phyloP scores from a whole-genome alignment of 108 stramenopile genomes.

The Hondaea fermentalgiana region DNA sequence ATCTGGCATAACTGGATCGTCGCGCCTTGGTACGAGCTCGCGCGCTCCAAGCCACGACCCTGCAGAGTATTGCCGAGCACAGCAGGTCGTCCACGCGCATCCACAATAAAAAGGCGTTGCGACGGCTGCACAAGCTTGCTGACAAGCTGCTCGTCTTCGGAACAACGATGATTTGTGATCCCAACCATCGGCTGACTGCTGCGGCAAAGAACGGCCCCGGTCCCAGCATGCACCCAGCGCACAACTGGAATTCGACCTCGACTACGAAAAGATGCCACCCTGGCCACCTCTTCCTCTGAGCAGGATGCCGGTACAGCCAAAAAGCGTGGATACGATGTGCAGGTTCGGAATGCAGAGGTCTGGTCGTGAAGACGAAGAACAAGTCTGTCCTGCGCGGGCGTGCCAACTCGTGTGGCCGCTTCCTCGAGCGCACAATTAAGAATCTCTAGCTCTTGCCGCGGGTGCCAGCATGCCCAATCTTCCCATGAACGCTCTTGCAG shows the following conservation, averaged over 20 bases:
- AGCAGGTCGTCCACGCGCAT: neutral
- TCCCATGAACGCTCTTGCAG: neutral
- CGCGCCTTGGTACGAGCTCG: neutral
- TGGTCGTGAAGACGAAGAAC: neutral
- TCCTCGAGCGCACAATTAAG: neutral
- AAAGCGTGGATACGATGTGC: neutral
- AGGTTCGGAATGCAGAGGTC: neutral
- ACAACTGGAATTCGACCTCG: neutral
- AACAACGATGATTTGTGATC: neutral
- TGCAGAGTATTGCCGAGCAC: neutral
- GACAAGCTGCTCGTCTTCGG: neutral
- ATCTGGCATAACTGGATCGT: slow-evolving; percentile 14
- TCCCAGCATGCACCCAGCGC: neutral
- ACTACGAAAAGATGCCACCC: neutral
- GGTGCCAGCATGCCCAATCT: neutral
- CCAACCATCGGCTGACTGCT: slow-evolving; percentile 14
- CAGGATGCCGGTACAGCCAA: neutral
- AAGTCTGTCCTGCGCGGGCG: neutral
- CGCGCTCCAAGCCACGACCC: neutral
- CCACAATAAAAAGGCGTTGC: neutral
- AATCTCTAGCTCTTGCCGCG: neutral
- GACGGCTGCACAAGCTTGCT: neutral
- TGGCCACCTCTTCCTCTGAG: neutral
- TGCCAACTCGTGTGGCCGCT: neutral
- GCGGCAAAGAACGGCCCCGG: neutral